Evolutionary conservation across 352 stramenopile genomes (phyloP), one percentile per base, ranked within the genome.

Genomic region (Lagenidium giganteum): DNA sequence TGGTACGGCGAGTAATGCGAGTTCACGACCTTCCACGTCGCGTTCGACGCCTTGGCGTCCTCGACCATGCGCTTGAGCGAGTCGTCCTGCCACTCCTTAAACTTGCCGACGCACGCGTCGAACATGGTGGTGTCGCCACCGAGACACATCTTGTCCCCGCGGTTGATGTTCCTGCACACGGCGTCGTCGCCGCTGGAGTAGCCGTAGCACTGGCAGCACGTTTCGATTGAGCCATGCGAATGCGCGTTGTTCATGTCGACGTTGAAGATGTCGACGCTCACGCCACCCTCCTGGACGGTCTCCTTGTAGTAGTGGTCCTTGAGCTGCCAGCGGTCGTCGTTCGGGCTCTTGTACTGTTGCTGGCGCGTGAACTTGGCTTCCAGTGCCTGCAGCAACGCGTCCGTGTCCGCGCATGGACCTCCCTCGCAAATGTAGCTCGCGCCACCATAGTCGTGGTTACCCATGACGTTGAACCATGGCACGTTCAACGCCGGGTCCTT

Each of bases 21-120:
- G 64, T 86, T 86, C 0, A 86, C 68, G 11, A 86, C 63, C 52
- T 84, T 83, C 67, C 72, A 86, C 25, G 71, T 83, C 4, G 73
- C 73, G 5, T 54, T 82, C 2, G 73, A 86, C 14, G 55, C 47
- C 16, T 54, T 35, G 8, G 76, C 49, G 36, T 79, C 74, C n/a
- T 44, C 58, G 0, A 44, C 60, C 13, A 82, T 38, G 27, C 74
- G 53, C 23, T 13, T 64, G 8, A 64, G 65, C 17, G 70, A 82
- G 23, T 75, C 69, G 8, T 78, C 46, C 25, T 54, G 65, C 70
- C 70, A 83, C 18, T 51, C 48, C 2, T 39, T 67, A 13, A 83
- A 68, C 39, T 70, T 61, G 11, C 47, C 55, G 13, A 55, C 52
- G 13, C 70, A 83, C 3, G 60, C 47, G 39, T 74, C 61, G 35